Evolutionary conservation across 495 filamentous ascomycete species (phyloP).

Genomic region (Penicillium tannophilum): DNA sequence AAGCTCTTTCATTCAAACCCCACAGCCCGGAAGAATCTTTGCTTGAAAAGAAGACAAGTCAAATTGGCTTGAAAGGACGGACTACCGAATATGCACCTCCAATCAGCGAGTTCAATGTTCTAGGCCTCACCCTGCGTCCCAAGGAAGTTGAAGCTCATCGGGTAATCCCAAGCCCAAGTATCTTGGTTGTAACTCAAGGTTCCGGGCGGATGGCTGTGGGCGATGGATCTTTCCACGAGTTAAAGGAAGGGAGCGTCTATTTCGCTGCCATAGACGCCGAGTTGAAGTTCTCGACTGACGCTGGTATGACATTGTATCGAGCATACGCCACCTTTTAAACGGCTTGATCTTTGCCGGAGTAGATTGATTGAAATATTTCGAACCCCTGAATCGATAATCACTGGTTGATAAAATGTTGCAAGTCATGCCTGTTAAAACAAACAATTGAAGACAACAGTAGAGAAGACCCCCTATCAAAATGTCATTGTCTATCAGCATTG

Average conservation of each 20-base stretch:
- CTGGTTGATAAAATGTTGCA: too few species aligned
- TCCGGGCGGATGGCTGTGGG: constrained; percentile 53
- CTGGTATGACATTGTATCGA: constrained; percentile 53
- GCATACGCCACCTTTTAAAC: constrained; percentile 40
- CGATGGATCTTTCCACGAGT: constrained; percentile 41
- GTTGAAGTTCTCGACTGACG: constrained; percentile 45
- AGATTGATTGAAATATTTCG: too few species aligned
- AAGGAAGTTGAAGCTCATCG: constrained; percentile 57
- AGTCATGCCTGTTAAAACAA: too few species aligned
- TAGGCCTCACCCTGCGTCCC: constrained; percentile 53
- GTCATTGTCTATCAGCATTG: too few species aligned
- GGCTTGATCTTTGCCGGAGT: too few species aligned
- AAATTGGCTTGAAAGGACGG: constrained; percentile 52
- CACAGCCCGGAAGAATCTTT: constrained; percentile 55
- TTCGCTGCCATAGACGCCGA: constrained; percentile 61
- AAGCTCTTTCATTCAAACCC: constrained; percentile 60
- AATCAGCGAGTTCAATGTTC: constrained; percentile 71
- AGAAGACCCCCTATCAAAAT: too few species aligned
- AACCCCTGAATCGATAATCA: too few species aligned
- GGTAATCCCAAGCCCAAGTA: constrained; percentile 58
- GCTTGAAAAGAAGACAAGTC: constrained; percentile 43
- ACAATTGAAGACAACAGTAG: too few species aligned
- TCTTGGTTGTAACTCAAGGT: constrained; percentile 63
- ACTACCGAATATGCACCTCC: constrained; percentile 63
- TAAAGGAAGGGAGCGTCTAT: constrained; percentile 62